Percentiles rank a stretch among this genome's conserved stretches.
phyloP scores from a whole-genome alignment of 2,329 filamentous ascomycete species.

The Calycina herbarum region DNA sequence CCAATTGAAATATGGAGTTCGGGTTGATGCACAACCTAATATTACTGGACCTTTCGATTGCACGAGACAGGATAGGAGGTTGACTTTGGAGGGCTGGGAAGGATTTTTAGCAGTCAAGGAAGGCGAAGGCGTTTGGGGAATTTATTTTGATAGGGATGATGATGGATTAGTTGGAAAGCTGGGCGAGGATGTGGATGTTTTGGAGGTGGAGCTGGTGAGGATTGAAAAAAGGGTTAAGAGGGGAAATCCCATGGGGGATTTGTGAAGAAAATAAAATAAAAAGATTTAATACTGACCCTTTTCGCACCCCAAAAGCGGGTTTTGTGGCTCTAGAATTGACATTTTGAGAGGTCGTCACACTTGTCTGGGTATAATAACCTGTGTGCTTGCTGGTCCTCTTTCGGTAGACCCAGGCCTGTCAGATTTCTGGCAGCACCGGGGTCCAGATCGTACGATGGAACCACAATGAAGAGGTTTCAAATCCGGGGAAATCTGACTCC shows the following conservation, averaged over 20 bases:
- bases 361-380: background rate
- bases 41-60: slow-evolving; percentile 73
- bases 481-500: no score
- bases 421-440: background rate
- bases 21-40: slow-evolving; percentile 70
- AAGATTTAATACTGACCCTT: background rate
- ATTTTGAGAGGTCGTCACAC: background rate
- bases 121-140: slow-evolving; percentile 50
- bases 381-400: background rate
- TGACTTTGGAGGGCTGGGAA: slow-evolving; percentile 66
- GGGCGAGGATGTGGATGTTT: slow-evolving; percentile 47
- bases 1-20: slow-evolving; percentile 63
- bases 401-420: background rate
- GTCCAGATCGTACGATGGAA: background rate
- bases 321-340: no score
- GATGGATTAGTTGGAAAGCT: slow-evolving; percentile 48
- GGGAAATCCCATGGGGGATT: slow-evolving; percentile 24
- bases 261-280: background rate
- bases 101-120: slow-evolving; percentile 57
- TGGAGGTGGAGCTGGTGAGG: slow-evolving; percentile 56
- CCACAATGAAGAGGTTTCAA: background rate
- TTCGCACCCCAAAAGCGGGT: no score
- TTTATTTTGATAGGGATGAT: slow-evolving; percentile 53
- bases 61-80: slow-evolving; percentile 51
- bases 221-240: slow-evolving; percentile 47